Conservation (phyloP, 2,329 filamentous ascomycete genomes). For the Penicillium thymicola region DNA sequence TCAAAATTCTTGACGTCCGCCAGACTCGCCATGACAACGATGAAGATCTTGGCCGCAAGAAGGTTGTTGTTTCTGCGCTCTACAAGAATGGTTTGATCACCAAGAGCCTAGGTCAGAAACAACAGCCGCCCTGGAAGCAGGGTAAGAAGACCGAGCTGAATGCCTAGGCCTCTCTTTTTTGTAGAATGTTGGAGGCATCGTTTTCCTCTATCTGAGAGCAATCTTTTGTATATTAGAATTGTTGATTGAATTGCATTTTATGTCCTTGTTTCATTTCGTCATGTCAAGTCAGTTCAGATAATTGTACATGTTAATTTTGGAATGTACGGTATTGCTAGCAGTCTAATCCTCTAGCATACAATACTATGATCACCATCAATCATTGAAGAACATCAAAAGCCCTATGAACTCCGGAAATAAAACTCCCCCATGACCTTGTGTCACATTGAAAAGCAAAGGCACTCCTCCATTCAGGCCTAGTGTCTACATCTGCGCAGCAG, state of each 20-base stretch:
- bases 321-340: background rate
- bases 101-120: constrained; percentile 9
- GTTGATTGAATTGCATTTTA: constrained; percentile 10
- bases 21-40: constrained; percentile 71
- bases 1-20: constrained; percentile 62
- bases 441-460: background rate
- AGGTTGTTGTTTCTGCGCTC: constrained; percentile 72
- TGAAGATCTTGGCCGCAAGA: constrained; percentile 69
- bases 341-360: background rate
- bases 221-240: constrained; percentile 28
- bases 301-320: constrained; percentile 2
- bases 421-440: background rate
- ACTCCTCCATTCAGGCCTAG: background rate
- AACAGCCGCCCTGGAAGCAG: background rate
- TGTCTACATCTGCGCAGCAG: constrained; percentile 38
- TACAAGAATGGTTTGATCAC: constrained; percentile 59
- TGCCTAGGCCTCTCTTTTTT: constrained; percentile 9
- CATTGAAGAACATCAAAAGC: background rate
- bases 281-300: background rate
- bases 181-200: constrained; percentile 1
- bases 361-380: background rate
- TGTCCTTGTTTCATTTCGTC: background rate
- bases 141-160: background rate
- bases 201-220: constrained; percentile 10
- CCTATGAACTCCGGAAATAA: constrained; percentile 3